Evolutionary conservation across 306 rosid species (phyloP).

Genomic region (Inga oerstediana): DNA sequence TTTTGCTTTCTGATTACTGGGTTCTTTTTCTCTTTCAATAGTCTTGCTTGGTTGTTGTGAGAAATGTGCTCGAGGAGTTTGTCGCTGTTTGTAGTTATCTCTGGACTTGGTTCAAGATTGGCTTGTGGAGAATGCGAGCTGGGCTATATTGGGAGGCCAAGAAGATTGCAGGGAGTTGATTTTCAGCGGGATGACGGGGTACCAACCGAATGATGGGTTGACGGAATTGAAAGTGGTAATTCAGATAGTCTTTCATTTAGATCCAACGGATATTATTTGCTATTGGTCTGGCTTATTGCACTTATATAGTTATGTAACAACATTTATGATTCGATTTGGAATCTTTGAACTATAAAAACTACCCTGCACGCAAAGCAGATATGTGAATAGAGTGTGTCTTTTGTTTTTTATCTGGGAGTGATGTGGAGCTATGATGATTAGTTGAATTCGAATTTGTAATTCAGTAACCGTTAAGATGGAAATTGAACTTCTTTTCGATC

Average conservation of each 20-base stretch:
- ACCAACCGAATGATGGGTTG: constrained; percentile 20
- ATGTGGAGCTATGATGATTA: not conserved
- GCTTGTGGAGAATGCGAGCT: constrained; percentile 4
- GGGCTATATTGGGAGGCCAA: not conserved
- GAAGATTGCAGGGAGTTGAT: constrained; percentile 2
- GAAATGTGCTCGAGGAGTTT: not conserved
- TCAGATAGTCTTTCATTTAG: not conserved
- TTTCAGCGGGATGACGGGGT: not conserved
- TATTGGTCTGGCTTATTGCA: not conserved
- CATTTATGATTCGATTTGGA: not conserved
- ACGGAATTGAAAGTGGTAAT: constrained; percentile 15
- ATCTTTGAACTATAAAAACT: not conserved
- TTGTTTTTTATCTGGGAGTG: not conserved
- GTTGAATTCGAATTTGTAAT: not conserved
- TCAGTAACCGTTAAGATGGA: not conserved
- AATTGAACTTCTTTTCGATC: not conserved
- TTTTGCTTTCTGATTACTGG: not conserved
- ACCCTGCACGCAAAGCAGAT: not conserved
- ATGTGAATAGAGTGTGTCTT: not conserved
- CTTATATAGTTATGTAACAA: not conserved
- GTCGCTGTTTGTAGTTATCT: constrained; percentile 3
- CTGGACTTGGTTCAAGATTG: constrained; percentile 16
- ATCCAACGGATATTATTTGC: not conserved
- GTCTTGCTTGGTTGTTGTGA: not conserved
- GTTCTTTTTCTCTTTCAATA: not conserved